Percentiles rank a stretch among this genome's conserved stretches.
phyloP scores from a whole-genome alignment of 129 eudicot genomes.

The Centaurea solstitialis region DNA sequence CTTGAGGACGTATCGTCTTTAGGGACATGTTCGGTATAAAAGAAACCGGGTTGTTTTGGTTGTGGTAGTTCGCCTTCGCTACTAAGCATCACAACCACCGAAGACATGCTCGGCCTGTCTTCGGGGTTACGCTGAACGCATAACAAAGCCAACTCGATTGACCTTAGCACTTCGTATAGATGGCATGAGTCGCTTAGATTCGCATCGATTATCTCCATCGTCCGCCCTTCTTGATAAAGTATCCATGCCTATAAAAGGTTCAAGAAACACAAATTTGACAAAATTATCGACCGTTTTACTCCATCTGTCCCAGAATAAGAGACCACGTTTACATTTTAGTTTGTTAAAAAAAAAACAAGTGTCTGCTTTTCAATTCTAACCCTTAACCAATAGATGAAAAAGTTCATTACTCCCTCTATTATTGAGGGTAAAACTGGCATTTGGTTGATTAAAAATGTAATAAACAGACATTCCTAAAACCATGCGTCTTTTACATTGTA shows the following conservation, averaged over 20 bases:
- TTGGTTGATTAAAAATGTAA: not conserved
- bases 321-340: not conserved
- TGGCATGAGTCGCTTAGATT: conserved; percentile 27
- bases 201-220: conserved; percentile 36
- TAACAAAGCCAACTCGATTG: conserved; percentile 41
- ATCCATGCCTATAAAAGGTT: conserved; percentile 45
- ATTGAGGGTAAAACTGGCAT: not conserved
- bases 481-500: not conserved
- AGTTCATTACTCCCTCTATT: not conserved
- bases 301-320: not conserved
- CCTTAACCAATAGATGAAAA: not conserved
- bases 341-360: not conserved
- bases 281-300: not conserved
- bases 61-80: conserved; percentile 37
- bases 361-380: not conserved
- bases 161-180: conserved; percentile 37
- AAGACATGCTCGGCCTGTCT: conserved; percentile 58
- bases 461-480: not conserved
- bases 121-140: conserved; percentile 51
- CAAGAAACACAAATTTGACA: not conserved
- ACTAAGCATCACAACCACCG: conserved; percentile 41
- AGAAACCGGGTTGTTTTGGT: conserved; percentile 57
- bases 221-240: conserved; percentile 44
- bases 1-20: conserved; percentile 33
- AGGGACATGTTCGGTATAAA: conserved; percentile 33